Evolutionary conservation across 2,329 filamentous ascomycete genomes (phyloP).

Genomic region (Cladophialophora psammophila): DNA sequence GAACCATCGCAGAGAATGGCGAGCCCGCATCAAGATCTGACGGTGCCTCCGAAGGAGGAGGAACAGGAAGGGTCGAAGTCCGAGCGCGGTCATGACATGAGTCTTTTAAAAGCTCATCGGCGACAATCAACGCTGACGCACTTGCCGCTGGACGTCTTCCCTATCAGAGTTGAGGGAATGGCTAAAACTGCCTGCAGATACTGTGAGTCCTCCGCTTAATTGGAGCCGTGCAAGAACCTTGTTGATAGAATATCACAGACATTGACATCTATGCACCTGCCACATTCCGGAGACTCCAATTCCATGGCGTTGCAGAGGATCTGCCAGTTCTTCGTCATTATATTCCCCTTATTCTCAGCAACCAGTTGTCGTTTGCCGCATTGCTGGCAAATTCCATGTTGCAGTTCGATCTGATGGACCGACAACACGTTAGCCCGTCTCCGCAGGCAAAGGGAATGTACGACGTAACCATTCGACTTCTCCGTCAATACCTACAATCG

Average conservation of each 20-base stretch:
- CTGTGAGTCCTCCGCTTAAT: not conserved
- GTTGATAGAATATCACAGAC: not conserved
- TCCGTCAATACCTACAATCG: not conserved
- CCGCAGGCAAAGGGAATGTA: not conserved
- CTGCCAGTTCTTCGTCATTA: not conserved
- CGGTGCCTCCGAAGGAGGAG: not conserved
- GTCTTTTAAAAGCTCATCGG: not conserved
- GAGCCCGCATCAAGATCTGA: not conserved
- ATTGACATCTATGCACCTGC: not conserved
- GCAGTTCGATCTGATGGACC: conserved; percentile 2
- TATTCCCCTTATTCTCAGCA: conserved; percentile 1
- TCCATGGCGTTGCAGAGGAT: not conserved
- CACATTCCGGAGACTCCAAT: not conserved
- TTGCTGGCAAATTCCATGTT: not conserved
- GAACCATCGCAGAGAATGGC: not conserved
- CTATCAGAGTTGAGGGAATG: not conserved
- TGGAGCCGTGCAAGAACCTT: not conserved
- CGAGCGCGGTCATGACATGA: not conserved
- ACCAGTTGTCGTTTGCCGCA: not conserved
- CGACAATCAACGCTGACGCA: not conserved
- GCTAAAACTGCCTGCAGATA: conserved; percentile 2
- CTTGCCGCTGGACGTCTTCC: not conserved
- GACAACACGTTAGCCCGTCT: not conserved
- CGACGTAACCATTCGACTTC: not conserved
- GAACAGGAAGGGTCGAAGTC: not conserved